Base-by-base conservation (phyloP, 495 filamentous ascomycete species). In the Pseudoneurospora amorphoporcata region DNA sequence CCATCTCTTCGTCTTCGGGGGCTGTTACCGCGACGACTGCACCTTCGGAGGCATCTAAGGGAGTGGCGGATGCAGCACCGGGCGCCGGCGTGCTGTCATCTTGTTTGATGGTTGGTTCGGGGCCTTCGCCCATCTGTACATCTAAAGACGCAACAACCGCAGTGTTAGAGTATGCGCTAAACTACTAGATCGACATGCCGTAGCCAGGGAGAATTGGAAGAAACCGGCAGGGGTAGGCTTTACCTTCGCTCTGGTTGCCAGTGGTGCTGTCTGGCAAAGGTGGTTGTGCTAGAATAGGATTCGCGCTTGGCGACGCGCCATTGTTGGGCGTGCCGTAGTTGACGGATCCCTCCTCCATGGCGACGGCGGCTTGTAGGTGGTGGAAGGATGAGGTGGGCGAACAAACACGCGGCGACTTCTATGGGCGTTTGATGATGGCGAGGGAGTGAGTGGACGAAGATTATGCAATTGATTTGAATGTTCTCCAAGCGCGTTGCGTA, bases 1-100 rank as follows among this genome's bases (percentile, higher is more conserved):
- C 91, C 93, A 97, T 97, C 75, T 96, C 93, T 76, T 94, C 92
- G 77, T 97, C 94, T 73, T 93, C 90, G 43, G 82, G 85, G 40
- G 88, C 88, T 40, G 83, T 88, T 65, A 88, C 88, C 79, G 90
- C 91, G 41, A 88, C 86, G 76, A 88, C 87, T 40, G 94, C 92
- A 9, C 88, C 94, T 68, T 90, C 88, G 69, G 93, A 92, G 71
- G 92, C 93, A 84, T 97, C 93, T 74, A 95, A 84, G 65, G 92
- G 92, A 80, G 95, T 94, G 81, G 96, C 92, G 58, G 92, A 93
- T 70, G 86, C 77, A 72, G 83, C 83, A 71, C 84, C 83, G 47
- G 88, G 86, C 41, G 88, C 85, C 65, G 85, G 81, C 35, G 84
- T 85, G 69, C 80, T 80, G 74, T 81, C 83, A 72, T 85, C 85